These are phyloP conservation scores for Globisporangium nodosum DNA, from an alignment of 352 stramenopile genomes.

Conservation along the genomic window DNA sequence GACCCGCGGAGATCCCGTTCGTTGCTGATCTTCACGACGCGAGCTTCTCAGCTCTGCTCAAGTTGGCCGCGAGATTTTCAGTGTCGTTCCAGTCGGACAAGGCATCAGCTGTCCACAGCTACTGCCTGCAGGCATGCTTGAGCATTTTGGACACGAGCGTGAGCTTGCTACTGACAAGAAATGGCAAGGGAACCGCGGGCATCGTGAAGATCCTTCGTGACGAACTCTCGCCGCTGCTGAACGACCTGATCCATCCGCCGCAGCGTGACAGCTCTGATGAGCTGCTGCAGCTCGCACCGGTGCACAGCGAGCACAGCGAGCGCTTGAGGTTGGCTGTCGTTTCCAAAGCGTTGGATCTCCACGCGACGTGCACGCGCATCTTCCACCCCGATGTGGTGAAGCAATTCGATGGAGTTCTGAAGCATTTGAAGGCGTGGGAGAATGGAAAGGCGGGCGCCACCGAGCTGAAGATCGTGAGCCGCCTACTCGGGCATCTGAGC, in stretches of 20 bases:
- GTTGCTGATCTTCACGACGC: conserved; percentile 28
- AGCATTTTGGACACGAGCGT: conserved; percentile 40
- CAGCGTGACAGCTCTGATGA: neutral
- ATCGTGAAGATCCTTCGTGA: conserved; percentile 17
- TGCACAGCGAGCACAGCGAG: conserved; percentile 11
- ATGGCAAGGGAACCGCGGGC: conserved; percentile 9
- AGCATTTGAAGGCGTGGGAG: conserved; percentile 35
- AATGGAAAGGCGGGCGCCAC: conserved; percentile 20
- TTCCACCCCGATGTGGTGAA: conserved; percentile 42
- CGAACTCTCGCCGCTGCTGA: conserved; percentile 23
- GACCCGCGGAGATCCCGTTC: conserved; percentile 25
- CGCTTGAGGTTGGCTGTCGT: conserved; percentile 16
- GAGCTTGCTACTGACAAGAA: conserved; percentile 17
- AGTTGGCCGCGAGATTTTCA: conserved; percentile 26
- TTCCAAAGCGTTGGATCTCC: conserved; percentile 38
- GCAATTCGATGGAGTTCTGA: conserved; percentile 34
- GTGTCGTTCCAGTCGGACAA: conserved; percentile 22
- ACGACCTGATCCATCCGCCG: conserved; percentile 26
- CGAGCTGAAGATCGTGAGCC: conserved; percentile 40
- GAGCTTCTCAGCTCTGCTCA: conserved; percentile 30
- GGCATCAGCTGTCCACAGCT: conserved; percentile 14
- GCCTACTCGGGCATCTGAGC: conserved; percentile 33
- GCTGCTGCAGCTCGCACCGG: neutral
- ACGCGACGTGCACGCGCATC: conserved; percentile 44
- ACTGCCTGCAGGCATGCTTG: conserved; percentile 37